Evolutionary conservation across 1,284 basidiomycete species (phyloP), one percentile per base, ranked within the genome.

Genomic region (Austroboletus novae-zelandiae): DNA sequence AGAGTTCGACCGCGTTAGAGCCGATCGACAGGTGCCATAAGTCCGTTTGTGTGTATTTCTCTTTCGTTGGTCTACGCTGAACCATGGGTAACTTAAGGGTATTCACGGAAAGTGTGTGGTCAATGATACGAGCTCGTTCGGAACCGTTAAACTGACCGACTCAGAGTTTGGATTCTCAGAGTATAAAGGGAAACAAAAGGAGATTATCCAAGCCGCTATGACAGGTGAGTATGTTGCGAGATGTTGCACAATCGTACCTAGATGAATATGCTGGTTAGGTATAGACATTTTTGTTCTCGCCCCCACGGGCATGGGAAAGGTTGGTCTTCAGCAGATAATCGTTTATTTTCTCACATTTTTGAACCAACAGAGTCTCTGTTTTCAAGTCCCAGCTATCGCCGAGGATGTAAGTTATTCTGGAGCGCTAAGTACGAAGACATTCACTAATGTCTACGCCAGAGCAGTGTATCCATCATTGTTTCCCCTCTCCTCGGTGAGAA

Each of bases 251-350:
- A 23, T 23, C 20, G 29, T 40, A 37, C 4, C 8, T 45, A 18
- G 15, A 39, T 56, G 15, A 50, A 55, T 34, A 35, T 36, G 15
- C 7, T 13, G n/a, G 32, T 9, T 45, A 86, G 85, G 84, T 11
- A 69, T 68, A 15, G 89, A 92, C 68, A 80, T 92, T 7, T 78
- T 92, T 41, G 89, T 94, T 6, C 78, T 94, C 3, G 91, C 91
- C 9, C 91, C 92, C 0, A 94, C 91, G 2, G 91, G 92, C 3
- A 85, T 93, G 78, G 91, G 91, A 27, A 94, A 94, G 81, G 91
- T 87, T 45, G 49, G 71, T n/a, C 48, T 45, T 11, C 2, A 9
- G 36, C 9, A 13, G 10, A 18, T 1, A 7, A 2, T 17, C 10
- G 15, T 25, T 2, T 8, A 32, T 34, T 56, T 0, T 14, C 7